Conservation (phyloP, 1,284 basidiomycete genomes). For the Polyporus tsugae region DNA sequence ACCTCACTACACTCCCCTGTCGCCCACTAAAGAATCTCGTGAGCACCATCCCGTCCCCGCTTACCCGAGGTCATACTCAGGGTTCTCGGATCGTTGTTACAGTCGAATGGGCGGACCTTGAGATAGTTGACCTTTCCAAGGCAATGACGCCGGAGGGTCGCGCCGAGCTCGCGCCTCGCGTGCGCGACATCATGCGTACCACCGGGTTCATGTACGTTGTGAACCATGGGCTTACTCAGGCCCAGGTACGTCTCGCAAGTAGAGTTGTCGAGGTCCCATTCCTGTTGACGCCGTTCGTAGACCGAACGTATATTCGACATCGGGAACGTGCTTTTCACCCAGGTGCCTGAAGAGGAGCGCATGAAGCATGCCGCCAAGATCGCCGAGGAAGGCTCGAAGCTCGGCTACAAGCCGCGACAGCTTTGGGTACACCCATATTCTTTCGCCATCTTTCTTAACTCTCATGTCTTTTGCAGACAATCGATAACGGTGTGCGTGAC, state of each 20-base stretch:
- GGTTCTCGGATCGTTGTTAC: not conserved
- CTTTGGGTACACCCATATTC: slow-evolving; percentile 54
- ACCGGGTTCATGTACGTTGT: slow-evolving; percentile 73
- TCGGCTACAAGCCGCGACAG: slow-evolving; percentile 65
- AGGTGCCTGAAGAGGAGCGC: slow-evolving; percentile 66
- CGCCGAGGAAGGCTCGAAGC: slow-evolving; percentile 59
- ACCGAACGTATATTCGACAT: slow-evolving; percentile 66
- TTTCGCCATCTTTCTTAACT: not conserved
- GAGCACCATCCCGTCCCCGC: not conserved
- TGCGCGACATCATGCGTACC: slow-evolving; percentile 64
- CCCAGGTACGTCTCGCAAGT: slow-evolving; percentile 46
- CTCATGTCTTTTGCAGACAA: slow-evolving; percentile 37
- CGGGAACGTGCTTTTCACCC: slow-evolving; percentile 64
- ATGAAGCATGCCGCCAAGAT: slow-evolving; percentile 51
- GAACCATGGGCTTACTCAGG: slow-evolving; percentile 61
- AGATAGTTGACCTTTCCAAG: slow-evolving; percentile 69
- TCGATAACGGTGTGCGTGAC: slow-evolving; percentile 63
- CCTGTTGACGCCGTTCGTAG: slow-evolving; percentile 6
- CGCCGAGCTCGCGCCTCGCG: slow-evolving; percentile 53
- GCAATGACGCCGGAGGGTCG: slow-evolving; percentile 56
- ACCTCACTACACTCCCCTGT: slow-evolving; percentile 47
- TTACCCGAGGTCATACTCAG: not conserved
- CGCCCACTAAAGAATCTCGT: slow-evolving; percentile 44
- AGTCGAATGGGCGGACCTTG: slow-evolving; percentile 77
- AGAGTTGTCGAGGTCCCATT: not conserved